Percentiles rank a stretch among this genome's conserved stretches.
Evolutionary conservation across 108 stramenopile genomes (phyloP).

Genomic region (Chaetoceros muelleri): DNA sequence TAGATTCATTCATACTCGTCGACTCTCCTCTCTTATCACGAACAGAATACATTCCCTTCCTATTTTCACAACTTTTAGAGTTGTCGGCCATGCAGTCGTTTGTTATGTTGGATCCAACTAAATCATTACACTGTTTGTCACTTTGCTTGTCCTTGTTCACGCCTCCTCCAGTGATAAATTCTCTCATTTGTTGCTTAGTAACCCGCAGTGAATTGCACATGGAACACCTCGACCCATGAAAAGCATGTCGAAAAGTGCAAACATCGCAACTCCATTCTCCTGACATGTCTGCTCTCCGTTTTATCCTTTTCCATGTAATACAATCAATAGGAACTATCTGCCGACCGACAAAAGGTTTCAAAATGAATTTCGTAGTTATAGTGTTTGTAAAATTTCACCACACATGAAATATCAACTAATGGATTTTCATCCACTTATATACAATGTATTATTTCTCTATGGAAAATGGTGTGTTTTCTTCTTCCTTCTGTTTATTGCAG

Average conservation of each 20-base stretch:
- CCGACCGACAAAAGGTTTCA: too few species aligned
- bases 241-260: slow-evolving; percentile 59
- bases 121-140: not conserved
- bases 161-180: slow-evolving; percentile 23
- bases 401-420: too few species aligned
- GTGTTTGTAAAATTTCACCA: too few species aligned
- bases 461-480: too few species aligned
- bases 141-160: slow-evolving; percentile 7
- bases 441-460: too few species aligned
- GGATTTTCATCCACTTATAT: too few species aligned
- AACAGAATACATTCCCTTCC: not conserved
- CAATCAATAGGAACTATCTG: too few species aligned
- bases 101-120: not conserved
- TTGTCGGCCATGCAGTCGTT: not conserved
- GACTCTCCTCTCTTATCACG: not conserved
- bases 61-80: not conserved
- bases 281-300: too few species aligned
- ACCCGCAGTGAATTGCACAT: slow-evolving; percentile 66
- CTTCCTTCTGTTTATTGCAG: too few species aligned
- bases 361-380: too few species aligned
- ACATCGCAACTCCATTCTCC: slow-evolving; percentile 41
- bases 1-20: not conserved
- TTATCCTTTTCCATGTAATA: too few species aligned
- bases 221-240: slow-evolving; percentile 42
- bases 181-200: slow-evolving; percentile 13